Evolutionary conservation across 1,284 basidiomycete species (phyloP), one percentile per base, ranked within the genome.

Genomic region (Fomes fomentarius): DNA sequence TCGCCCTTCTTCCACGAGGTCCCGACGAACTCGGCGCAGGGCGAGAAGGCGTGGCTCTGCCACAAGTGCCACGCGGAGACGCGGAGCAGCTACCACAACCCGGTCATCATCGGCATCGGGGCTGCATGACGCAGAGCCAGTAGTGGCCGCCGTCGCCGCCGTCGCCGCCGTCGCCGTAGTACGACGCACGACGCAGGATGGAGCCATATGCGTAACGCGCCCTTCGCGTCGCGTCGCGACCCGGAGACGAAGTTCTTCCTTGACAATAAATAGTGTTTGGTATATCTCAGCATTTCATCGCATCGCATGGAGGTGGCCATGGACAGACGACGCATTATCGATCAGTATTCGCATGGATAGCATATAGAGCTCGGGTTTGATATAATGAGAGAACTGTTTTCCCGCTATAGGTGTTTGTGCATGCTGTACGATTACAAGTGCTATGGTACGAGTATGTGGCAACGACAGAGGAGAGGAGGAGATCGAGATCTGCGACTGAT

Each of bases 41-140:
- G 55, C 56, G 54, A 53, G 14, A 54, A 57, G 31, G 54, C 64
- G 33, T 83, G 76, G 76, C 66, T 80, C 35, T 87, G 85, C 65
- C 85, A 88, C 64, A 74, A 74, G 61, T 87, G 85, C 63, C 74
- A 84, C 61, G 80, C 76, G 31, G 66, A 69, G 47, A 57, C 54
- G 38, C 40, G 60, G 38, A 57, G 57, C 46, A 59, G 42, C 53
- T 62, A 61, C 42, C 58, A 44, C 50, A 61, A 61, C 47, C 58
- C 58, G 17, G 60, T 57, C 40, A 58, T 60, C 26, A 64, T 63
- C 41, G 63, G 64, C 43, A 52, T 61, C 35, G 56, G 51, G 46
- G 60, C 64, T 44, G 54, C 61, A 50, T 64, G 49, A 57, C 53
- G 26, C 30, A n/a, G 39, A 24, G 30, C 19, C 12, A 7, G 10